Percentiles rank a stretch among this genome's conserved stretches.
phyloP scores from a whole-genome alignment of 2,329 filamentous ascomycete species.

The Aurifilum marmelostoma region DNA sequence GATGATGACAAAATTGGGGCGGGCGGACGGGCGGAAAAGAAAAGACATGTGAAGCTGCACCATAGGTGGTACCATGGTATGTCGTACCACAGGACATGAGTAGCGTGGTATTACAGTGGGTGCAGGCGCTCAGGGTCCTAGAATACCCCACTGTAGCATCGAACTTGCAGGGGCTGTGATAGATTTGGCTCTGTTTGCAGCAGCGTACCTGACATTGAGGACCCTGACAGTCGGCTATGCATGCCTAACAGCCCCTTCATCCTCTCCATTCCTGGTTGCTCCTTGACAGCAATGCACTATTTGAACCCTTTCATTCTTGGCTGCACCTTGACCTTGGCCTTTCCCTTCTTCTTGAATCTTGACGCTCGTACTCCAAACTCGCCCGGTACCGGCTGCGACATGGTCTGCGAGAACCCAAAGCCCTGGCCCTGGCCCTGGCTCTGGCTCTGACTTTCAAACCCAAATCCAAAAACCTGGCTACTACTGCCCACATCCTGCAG shows the following conservation, averaged over 20 bases:
- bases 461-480: not conserved
- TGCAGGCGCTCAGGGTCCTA: not conserved
- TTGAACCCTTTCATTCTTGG: slow-evolving; percentile 47
- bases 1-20: not conserved
- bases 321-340: slow-evolving; percentile 42
- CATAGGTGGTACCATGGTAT: not conserved
- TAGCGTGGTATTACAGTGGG: not conserved
- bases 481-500: slow-evolving; percentile 18
- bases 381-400: slow-evolving; percentile 52
- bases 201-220: no score
- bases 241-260: not conserved
- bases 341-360: slow-evolving; percentile 47
- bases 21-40: not conserved
- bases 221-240: not conserved
- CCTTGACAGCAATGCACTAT: slow-evolving; percentile 2
- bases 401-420: slow-evolving; percentile 35
- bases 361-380: slow-evolving; percentile 47
- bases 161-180: not conserved
- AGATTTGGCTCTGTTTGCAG: no score
- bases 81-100: not conserved
- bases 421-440: slow-evolving; percentile 28
- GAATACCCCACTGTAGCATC: not conserved
- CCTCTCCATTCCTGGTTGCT: no score
- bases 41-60: not conserved
- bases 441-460: slow-evolving; percentile 20